Evolutionary conservation across 805 yeast species (phyloP).

Genomic region (Saccharomycopsis fodiens): DNA sequence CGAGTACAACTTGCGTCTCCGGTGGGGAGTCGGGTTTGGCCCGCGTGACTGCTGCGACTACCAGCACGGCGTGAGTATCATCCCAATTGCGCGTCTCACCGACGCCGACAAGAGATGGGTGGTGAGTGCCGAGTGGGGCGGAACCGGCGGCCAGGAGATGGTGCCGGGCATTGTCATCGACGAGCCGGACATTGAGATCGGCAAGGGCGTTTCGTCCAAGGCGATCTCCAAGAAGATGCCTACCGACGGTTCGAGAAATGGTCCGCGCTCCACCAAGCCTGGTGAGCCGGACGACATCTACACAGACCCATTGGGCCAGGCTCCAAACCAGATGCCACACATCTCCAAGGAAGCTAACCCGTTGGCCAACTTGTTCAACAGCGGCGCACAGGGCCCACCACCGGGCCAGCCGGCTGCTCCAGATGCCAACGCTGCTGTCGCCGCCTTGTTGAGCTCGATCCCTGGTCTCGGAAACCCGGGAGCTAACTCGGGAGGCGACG

Average conservation of each 20-base stretch:
- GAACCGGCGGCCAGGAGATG: constrained; percentile 83
- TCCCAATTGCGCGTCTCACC: constrained; percentile 81
- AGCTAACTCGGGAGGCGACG: not conserved
- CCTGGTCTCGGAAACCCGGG: constrained; percentile 11
- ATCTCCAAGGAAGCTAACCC: constrained; percentile 38
- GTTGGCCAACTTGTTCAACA: constrained; percentile 38
- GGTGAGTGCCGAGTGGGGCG: constrained; percentile 90
- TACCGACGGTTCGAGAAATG: constrained; percentile 77
- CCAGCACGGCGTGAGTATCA: constrained; percentile 79
- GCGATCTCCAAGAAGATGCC: constrained; percentile 91
- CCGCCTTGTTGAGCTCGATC: constrained; percentile 18
- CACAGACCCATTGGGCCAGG: constrained; percentile 26
- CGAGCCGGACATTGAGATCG: constrained; percentile 97
- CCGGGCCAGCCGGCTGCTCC: not conserved
- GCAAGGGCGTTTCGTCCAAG: constrained; percentile 87
- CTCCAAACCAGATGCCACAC: constrained; percentile 27
- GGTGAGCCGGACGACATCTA: constrained; percentile 37
- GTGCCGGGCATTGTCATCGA: constrained; percentile 78
- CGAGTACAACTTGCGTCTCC: constrained; percentile 58
- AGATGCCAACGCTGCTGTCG: constrained; percentile 14
- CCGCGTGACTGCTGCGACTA: constrained; percentile 98
- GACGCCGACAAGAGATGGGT: constrained; percentile 94
- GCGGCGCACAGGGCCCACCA: constrained; percentile 4
- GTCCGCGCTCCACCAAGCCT: constrained; percentile 71
- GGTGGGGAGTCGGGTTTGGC: constrained; percentile 99